Evolutionary conservation across 73 alveolate species (phyloP), one percentile per base, ranked within the genome.

Genomic region (Paramecium sonneborni): DNA sequence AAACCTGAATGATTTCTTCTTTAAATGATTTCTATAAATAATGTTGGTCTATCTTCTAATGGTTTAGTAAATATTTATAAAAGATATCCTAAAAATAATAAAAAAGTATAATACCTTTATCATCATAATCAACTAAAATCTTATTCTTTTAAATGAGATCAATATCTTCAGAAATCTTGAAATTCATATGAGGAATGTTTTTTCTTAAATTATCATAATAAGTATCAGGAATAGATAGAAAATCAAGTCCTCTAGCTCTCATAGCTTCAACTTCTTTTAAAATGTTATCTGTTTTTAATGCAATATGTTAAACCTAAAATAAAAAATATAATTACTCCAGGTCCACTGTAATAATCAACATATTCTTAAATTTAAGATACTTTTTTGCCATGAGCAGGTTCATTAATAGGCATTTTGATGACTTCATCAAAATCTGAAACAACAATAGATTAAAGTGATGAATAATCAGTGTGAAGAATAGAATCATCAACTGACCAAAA

Each of bases 321-420:
- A 34, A 34, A 56, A 85, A 34, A 55, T 0, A 85, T 95, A 39
- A 79, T 86, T 72, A 95, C 98, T 35, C 98, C 98, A 7, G 99
- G 94, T 10, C 99, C 99, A 28, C 92, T 94, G 85, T 97, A 96
- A 94, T 85, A 97, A 46, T 97, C 98, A 67, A 97, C 98, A 72
- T 95, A 97, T 93, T 97, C 99, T 93, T 97, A 95, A 87, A 97
- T 97, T 85, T 97, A 92, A 41, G 96, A 76, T 43, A 96, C 96
- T 76, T 96, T 95, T 94, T 91, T 95, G 26, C 99, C 99, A 28
- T 88, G 69, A 23, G 96, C 96, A n/a, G 99, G 99, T 92, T 96
- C 99, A 86, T 96, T 96, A 72, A 96, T 96, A 43, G 99, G 99
- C 99, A 96, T 96, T 79, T 96, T 96, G 56, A 96, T 76, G 38